Percentiles rank a stretch among this genome's conserved stretches.
Evolutionary conservation across 2,329 filamentous ascomycete species (phyloP).

Genomic region (Beauveria pseudobassiana): DNA sequence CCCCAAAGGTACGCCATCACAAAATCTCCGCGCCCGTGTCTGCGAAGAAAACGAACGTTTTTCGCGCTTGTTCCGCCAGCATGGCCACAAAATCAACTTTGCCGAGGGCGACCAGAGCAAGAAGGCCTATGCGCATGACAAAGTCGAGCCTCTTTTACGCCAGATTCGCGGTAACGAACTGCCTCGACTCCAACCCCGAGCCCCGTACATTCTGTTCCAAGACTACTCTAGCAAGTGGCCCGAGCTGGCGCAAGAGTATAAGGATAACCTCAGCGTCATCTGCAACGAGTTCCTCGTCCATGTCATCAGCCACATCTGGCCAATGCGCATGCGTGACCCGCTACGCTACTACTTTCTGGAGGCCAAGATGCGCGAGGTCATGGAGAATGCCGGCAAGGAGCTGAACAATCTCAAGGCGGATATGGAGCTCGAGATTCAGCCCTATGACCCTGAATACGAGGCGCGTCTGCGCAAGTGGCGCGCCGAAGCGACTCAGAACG

Average conservation of each 20-base stretch:
- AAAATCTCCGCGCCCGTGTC: constrained; percentile 43
- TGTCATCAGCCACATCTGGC: constrained; percentile 44
- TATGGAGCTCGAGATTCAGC: constrained; percentile 45
- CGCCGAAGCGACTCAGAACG: constrained; percentile 32
- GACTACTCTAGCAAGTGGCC: constrained; percentile 47
- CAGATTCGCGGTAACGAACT: constrained; percentile 47
- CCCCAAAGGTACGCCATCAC: constrained; percentile 42
- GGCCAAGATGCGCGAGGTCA: constrained; percentile 38
- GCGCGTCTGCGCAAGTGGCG: constrained; percentile 42
- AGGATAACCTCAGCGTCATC: constrained; percentile 45
- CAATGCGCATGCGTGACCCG: constrained; percentile 42
- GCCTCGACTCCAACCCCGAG: constrained; percentile 44
- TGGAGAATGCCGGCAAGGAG: constrained; percentile 39
- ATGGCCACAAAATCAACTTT: constrained; percentile 43
- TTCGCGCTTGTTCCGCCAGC: constrained; percentile 38
- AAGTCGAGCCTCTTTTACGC: constrained; percentile 41
- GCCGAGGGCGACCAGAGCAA: constrained; percentile 31
- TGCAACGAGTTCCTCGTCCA: constrained; percentile 47
- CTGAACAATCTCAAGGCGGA: constrained; percentile 39
- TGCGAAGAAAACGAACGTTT: constrained; percentile 46
- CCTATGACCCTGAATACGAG: constrained; percentile 47
- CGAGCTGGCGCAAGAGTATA: constrained; percentile 44
- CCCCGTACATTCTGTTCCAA: constrained; percentile 47
- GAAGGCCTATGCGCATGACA: constrained; percentile 38
- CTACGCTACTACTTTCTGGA: constrained; percentile 42